These are phyloP conservation scores for Purpureocillium lavendulum DNA, from an alignment of 2,329 filamentous ascomycete species.

Conservation along the genomic window DNA sequence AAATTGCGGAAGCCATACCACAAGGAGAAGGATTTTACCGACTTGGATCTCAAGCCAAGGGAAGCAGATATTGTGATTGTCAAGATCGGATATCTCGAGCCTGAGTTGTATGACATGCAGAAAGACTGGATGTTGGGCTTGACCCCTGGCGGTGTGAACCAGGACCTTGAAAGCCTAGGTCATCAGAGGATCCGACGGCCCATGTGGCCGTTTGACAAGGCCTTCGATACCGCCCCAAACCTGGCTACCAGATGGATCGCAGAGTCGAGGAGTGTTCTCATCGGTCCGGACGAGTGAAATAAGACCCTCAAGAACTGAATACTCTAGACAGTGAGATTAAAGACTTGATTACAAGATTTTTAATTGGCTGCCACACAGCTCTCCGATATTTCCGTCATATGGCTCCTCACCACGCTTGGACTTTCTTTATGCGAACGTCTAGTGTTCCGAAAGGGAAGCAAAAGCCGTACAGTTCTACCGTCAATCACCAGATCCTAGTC, in stretches of 20 bases:
- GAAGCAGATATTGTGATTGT: conserved; percentile 42
- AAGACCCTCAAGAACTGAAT: too few species aligned
- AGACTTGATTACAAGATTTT: too few species aligned
- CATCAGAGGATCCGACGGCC: conserved; percentile 38
- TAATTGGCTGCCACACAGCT: too few species aligned
- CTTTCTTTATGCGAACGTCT: too few species aligned
- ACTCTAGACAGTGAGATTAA: too few species aligned
- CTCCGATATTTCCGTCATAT: too few species aligned
- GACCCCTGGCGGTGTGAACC: conserved; percentile 45
- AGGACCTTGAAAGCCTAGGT: conserved; percentile 38
- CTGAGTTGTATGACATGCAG: conserved; percentile 44
- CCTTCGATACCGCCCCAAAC: conserved; percentile 9
- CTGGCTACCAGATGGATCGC: conserved; percentile 12
- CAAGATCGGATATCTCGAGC: conserved; percentile 48
- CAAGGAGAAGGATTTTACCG: conserved; percentile 41
- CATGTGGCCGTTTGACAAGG: conserved; percentile 27
- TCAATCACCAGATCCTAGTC: too few species aligned
- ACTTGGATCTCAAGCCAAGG: conserved; percentile 35
- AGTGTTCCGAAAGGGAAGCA: too few species aligned
- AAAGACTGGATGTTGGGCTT: conserved; percentile 45
- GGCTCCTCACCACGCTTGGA: too few species aligned
- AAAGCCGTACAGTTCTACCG: too few species aligned
- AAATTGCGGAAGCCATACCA: conserved; percentile 46
- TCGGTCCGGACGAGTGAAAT: too few species aligned
- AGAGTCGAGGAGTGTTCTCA: conserved; percentile 6